These are phyloP conservation scores for Coniosporium tulheliwenetii DNA, from an alignment of 2,329 filamentous ascomycete genomes.

Conservation along the genomic window DNA sequence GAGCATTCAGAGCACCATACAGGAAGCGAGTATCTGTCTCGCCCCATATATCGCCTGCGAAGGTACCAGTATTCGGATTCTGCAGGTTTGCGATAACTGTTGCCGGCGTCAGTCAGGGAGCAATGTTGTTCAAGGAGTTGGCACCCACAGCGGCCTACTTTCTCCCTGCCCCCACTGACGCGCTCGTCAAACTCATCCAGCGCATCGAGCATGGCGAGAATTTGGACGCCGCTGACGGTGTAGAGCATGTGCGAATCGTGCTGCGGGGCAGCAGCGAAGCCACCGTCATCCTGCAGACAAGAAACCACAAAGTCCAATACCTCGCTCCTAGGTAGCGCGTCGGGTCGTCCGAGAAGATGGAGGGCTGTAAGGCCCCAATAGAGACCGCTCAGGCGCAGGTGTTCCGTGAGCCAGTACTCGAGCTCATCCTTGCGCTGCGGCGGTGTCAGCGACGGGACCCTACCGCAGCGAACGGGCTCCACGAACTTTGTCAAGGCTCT, in stretches of 20 bases:
- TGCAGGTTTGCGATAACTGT: conserved; percentile 69
- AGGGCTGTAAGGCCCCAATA: conserved; percentile 93
- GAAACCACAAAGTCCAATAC: conserved; percentile 88
- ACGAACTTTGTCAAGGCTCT: conserved; percentile 72
- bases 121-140: conserved; percentile 11
- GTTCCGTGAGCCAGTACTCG: conserved; percentile 96
- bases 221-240: conserved; percentile 88
- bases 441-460: conserved; percentile 20
- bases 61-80: conserved; percentile 66
- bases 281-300: conserved; percentile 79
- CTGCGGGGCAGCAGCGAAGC: conserved; percentile 84
- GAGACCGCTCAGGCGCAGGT: conserved; percentile 83
- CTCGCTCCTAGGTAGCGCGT: conserved; percentile 64
- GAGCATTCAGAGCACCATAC: conserved; percentile 75
- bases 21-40: conserved; percentile 92
- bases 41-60: conserved; percentile 90
- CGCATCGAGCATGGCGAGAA: conserved; percentile 73
- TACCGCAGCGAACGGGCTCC: conserved; percentile 3
- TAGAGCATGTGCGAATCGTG: conserved; percentile 96
- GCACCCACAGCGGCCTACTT: conserved; percentile 64
- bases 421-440: conserved; percentile 73
- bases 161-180: conserved; percentile 49
- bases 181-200: conserved; percentile 65
- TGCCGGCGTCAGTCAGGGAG: conserved; percentile 6
- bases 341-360: conserved; percentile 65